A percentile compares a stretch with the other conserved stretches of the same genome.
Evolutionary conservation across 805 yeast genomes (phyloP).

Genomic region (Myxozyma lipomycoides): DNA sequence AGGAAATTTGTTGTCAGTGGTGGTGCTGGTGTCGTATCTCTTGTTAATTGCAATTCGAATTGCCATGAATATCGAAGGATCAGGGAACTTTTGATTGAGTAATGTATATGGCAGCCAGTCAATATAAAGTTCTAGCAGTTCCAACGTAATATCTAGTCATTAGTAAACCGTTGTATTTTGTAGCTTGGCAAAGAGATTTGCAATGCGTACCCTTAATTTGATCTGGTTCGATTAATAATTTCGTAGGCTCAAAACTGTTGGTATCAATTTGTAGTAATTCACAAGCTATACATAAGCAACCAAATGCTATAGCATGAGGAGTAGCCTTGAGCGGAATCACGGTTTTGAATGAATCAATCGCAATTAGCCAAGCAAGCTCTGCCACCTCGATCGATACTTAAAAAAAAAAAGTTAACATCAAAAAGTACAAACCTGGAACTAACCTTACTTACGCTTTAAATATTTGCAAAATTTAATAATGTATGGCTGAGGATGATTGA

Average conservation of each 20-base stretch:
- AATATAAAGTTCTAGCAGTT: constrained; percentile 25
- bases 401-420: background rate
- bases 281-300: constrained; percentile 53
- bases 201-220: constrained; percentile 13
- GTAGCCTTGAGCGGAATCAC: constrained; percentile 62
- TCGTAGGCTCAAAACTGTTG: background rate
- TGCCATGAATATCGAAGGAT: constrained; percentile 19
- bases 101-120: constrained; percentile 26
- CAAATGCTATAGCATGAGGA: constrained; percentile 65
- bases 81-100: constrained; percentile 5
- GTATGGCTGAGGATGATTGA: constrained; percentile 59
- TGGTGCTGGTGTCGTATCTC: background rate
- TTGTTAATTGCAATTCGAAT: constrained; percentile 23
- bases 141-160: constrained; percentile 20
- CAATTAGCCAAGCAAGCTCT: constrained; percentile 59
- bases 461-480: constrained; percentile 57
- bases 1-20: background rate
- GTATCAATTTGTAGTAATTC: constrained; percentile 39
- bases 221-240: constrained; percentile 4
- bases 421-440: background rate
- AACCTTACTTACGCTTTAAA: constrained; percentile 10
- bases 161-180: background rate
- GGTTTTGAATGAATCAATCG: constrained; percentile 64
- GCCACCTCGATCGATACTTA: constrained; percentile 46
- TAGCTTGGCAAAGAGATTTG: background rate